Conservation (phyloP, 306 rosid species). For the Corylus americana region DNA sequence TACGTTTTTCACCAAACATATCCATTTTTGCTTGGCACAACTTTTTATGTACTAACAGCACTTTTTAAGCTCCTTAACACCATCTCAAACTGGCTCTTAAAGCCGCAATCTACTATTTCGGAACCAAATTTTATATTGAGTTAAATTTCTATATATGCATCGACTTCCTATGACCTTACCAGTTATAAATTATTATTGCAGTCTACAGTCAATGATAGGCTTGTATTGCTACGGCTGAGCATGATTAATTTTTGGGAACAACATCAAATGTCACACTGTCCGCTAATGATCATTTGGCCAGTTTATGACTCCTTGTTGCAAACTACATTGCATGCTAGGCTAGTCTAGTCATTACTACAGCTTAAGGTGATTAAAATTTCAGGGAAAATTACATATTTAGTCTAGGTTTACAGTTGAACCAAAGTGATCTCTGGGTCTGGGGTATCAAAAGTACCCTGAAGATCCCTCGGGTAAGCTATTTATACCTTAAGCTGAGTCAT, state of each 20-base stretch:
- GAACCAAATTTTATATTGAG: not conserved
- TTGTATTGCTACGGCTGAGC: not conserved
- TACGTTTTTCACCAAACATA: no score
- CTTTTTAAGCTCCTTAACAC: no score
- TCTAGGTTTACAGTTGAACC: no score
- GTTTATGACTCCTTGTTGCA: not conserved
- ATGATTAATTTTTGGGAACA: not conserved
- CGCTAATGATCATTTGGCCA: not conserved
- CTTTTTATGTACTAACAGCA: no score
- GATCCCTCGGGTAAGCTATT: no score
- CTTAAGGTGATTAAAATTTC: not conserved
- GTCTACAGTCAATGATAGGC: not conserved
- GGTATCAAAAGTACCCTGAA: no score
- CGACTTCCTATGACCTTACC: not conserved
- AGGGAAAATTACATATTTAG: no score
- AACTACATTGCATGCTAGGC: not conserved
- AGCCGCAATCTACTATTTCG: not conserved
- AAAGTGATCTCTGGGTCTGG: no score
- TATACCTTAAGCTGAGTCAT: no score
- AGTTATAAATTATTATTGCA: not conserved
- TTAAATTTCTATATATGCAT: not conserved
- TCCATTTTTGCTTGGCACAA: no score
- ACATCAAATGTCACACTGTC: no score
- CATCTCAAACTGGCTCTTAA: not conserved
- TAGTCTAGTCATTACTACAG: not conserved